Conservation (phyloP, 31 red algal genomes). For the Asparagopsis taxiformis region DNA sequence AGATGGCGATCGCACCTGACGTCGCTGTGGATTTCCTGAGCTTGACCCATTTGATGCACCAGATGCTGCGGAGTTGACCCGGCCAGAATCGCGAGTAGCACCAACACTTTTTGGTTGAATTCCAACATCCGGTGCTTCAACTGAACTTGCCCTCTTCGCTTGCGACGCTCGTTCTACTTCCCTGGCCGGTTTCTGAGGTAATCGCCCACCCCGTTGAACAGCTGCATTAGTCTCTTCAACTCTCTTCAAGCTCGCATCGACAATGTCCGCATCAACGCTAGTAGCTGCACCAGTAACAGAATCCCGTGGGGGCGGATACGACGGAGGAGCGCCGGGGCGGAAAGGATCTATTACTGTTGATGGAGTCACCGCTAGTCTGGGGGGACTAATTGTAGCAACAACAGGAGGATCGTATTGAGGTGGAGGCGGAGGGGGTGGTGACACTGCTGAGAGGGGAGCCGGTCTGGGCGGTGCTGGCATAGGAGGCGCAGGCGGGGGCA, state of each 20-base stretch:
- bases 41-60: constrained; percentile 30
- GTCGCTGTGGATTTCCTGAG: not conserved
- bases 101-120: too few relatives aligned
- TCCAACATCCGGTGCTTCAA: constrained; percentile 18
- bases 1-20: constrained; percentile 35
- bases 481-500: not conserved
- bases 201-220: constrained; percentile 18
- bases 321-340: constrained; percentile 11
- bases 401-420: not conserved
- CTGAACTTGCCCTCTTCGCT: constrained; percentile 35
- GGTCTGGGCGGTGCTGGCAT: not conserved
- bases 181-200: constrained; percentile 13
- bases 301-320: not conserved
- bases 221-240: constrained; percentile 25
- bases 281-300: not conserved
- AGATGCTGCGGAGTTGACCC: constrained; percentile 5
- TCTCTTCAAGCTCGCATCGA: not conserved
- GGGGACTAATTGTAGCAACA: not conserved
- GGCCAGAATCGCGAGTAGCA: constrained; percentile 32
- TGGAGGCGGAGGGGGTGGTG: constrained; percentile 17
- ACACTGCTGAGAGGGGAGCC: not conserved
- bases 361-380: too few relatives aligned
- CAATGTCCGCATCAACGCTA: not conserved
- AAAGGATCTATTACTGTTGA: constrained; percentile 42
- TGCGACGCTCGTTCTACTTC: constrained; percentile 23